Conservation (phyloP, 257 asterid species). For the Perilla frutescens region DNA sequence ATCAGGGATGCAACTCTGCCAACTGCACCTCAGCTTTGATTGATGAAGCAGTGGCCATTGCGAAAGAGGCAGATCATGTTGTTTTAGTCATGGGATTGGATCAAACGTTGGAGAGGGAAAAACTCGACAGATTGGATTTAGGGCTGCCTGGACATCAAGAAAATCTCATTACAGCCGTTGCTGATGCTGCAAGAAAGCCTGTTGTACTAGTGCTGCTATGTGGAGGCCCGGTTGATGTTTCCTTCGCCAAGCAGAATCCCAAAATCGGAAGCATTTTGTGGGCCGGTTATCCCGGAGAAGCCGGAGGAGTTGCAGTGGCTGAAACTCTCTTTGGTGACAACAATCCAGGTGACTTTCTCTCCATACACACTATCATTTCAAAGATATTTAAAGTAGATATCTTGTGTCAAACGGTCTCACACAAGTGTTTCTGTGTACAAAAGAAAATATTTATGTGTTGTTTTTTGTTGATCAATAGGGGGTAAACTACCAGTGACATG, state of each 20-base stretch:
- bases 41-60: constrained; percentile 43
- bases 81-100: constrained; percentile 72
- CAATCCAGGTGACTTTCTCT: constrained; percentile 57
- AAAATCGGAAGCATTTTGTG: constrained; percentile 71
- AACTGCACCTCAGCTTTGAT: constrained; percentile 50
- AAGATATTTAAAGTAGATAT: not conserved
- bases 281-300: constrained; percentile 83
- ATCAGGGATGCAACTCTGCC: constrained; percentile 49
- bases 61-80: constrained; percentile 54
- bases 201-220: constrained; percentile 55
- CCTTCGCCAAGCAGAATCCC: constrained; percentile 58
- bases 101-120: constrained; percentile 60
- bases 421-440: no score
- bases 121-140: constrained; percentile 52
- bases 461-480: constrained; percentile 46
- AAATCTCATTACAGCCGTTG: constrained; percentile 44
- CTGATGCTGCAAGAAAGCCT: constrained; percentile 52
- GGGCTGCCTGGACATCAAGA: constrained; percentile 66
- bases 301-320: constrained; percentile 69
- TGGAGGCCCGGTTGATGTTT: constrained; percentile 78
- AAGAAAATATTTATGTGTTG: not conserved
- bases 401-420: no score
- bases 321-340: constrained; percentile 61
- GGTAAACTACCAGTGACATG: constrained; percentile 76
- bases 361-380: not conserved